Evolutionary conservation across 345 rosid species (phyloP).

Genomic region (Heritiera littoralis): DNA sequence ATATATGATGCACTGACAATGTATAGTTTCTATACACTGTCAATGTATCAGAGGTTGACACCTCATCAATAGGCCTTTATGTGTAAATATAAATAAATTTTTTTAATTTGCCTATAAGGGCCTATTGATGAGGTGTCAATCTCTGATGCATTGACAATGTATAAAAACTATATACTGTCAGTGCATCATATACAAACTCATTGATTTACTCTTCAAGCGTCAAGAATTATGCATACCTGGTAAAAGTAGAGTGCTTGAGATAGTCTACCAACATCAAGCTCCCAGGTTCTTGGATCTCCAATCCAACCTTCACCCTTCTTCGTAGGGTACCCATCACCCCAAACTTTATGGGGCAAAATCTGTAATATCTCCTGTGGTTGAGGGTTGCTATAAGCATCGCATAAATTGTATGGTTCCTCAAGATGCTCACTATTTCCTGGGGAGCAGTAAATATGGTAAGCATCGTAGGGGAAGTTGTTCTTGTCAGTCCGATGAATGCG

Average conservation of each 20-base stretch:
- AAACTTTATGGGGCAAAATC: constrained; percentile 47
- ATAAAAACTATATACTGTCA: too few relatives aligned
- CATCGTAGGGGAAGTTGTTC: constrained; percentile 37
- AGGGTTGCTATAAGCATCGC: constrained; percentile 57
- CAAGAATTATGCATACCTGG: constrained; percentile 30
- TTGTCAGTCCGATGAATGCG: constrained; percentile 36
- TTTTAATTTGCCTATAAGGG: too few relatives aligned
- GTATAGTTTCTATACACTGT: too few relatives aligned
- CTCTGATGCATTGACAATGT: too few relatives aligned
- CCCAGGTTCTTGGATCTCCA: constrained; percentile 54
- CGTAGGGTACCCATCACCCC: constrained; percentile 53
- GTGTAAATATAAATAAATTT: too few relatives aligned
- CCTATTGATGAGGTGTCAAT: too few relatives aligned
- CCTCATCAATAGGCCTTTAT: too few relatives aligned
- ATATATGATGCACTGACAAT: too few relatives aligned
- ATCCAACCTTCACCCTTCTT: constrained; percentile 51
- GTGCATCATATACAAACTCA: too few relatives aligned
- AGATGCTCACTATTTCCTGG: constrained; percentile 47
- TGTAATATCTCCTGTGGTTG: constrained; percentile 56
- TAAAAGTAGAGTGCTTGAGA: constrained; percentile 45
- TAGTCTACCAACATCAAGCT: constrained; percentile 50
- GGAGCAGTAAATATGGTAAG: constrained; percentile 46
- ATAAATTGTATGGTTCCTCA: constrained; percentile 35
- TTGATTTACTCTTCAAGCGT: background rate
- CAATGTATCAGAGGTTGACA: too few relatives aligned